Base-by-base conservation (phyloP, 345 rosid genomes). In the Orychophragmus violaceus region DNA sequence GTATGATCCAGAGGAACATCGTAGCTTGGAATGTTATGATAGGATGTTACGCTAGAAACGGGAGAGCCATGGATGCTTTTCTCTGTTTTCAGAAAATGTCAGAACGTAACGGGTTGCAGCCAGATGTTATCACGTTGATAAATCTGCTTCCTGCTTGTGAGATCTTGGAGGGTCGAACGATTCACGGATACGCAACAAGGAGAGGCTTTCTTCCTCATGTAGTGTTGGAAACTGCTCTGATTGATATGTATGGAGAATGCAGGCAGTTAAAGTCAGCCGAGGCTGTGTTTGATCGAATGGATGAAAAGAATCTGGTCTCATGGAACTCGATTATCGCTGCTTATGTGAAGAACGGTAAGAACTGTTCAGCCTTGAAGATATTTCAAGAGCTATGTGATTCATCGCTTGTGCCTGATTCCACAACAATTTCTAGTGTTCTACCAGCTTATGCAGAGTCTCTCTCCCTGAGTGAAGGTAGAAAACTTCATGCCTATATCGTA, bases 11-110 rank as follows among this genome's bases (percentile, higher is more conserved):
- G n/a, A 81, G 70, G 72, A 84, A 76, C 21, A 52, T 78, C 16
- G 88, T 82, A 62, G 79, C 84, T 70, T 91, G 91, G 87, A 91
- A 91, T 72, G 82, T 87, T 50, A 82, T 91, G 91, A 52, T 87
- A 51, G 82, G 79, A 9, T 94, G 84, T 27, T 88, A 88, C 73
- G 80, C 74, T 74, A 51, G 54, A 19, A 81, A 75, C 64, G 70
- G 63, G 32, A 56, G 52, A 57, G 76, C 64, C 30, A 5, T 24
- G 3, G 76, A 84, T 71, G 85, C 88, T 14, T 78, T 84, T 53
- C 49, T 74, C 66, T 84, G 86, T 57, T 64, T 86, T 76, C 79
- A 71, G 68, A 78, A 63, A 45, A 81, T 91, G 85, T 81, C 66
- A 35, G 82, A 80, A 24, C 64, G 58, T 54, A 72, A 60, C 53